Evolutionary conservation across 345 rosid species (phyloP).

Genomic region (Lumnitzera racemosa): DNA sequence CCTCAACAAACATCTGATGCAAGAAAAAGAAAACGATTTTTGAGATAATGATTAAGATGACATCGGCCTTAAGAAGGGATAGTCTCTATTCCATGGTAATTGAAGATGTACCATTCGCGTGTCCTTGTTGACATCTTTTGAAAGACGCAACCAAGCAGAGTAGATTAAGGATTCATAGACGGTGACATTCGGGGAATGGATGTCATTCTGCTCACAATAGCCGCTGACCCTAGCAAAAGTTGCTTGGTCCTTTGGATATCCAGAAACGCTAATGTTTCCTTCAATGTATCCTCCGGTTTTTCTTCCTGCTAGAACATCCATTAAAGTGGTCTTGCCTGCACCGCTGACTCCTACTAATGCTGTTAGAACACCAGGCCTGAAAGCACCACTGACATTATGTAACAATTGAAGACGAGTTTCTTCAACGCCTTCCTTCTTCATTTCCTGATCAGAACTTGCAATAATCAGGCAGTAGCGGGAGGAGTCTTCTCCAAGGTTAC

Average conservation of each 20-base stretch:
- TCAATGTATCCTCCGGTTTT: conserved; percentile 67
- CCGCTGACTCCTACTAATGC: conserved; percentile 80
- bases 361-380: conserved; percentile 71
- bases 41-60: not conserved
- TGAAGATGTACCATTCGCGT: conserved; percentile 29
- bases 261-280: conserved; percentile 63
- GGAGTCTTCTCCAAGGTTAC: too few species aligned
- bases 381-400: conserved; percentile 61
- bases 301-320: conserved; percentile 72
- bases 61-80: too few species aligned
- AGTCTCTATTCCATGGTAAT: not conserved
- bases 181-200: conserved; percentile 71
- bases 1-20: conserved; percentile 50
- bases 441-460: conserved; percentile 38
- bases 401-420: conserved; percentile 55
- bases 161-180: conserved; percentile 63
- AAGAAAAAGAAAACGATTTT: not conserved
- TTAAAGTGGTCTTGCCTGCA: conserved; percentile 83
- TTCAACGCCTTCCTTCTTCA: conserved; percentile 57
- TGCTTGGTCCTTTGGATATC: conserved; percentile 66
- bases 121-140: conserved; percentile 30
- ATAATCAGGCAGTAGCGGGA: not conserved
- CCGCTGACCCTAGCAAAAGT: conserved; percentile 77
- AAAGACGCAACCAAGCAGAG: conserved; percentile 78
- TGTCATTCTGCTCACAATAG: conserved; percentile 78